Percentiles rank a stretch among this genome's conserved stretches.
Conservation (phyloP, 306 rosid species). For the Sicyos edulis region DNA sequence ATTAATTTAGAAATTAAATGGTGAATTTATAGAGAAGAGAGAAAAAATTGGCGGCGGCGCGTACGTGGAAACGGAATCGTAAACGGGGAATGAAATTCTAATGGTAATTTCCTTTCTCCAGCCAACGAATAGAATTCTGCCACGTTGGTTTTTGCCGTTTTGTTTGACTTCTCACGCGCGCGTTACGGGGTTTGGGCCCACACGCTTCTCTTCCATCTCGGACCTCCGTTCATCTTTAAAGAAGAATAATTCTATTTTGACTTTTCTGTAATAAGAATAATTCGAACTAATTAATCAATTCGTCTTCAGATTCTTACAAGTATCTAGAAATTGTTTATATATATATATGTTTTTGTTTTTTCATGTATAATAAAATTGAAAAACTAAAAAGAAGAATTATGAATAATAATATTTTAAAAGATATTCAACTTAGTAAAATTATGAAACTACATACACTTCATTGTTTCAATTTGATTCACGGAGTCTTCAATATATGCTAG, state of each 20-base stretch:
- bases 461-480: too few species aligned
- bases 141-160: background rate
- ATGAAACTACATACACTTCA: too few species aligned
- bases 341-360: too few species aligned
- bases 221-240: background rate
- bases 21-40: background rate
- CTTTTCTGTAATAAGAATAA: background rate
- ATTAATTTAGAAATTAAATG: background rate
- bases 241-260: background rate
- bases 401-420: too few species aligned
- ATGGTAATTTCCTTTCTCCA: conserved; percentile 1
- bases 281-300: background rate
- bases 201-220: background rate
- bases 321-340: too few species aligned
- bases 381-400: too few species aligned
- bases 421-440: too few species aligned
- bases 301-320: background rate
- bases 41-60: background rate
- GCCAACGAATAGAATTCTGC: background rate
- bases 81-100: background rate
- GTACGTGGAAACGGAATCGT: background rate
- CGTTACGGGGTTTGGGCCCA: background rate
- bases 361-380: too few species aligned
- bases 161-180: background rate
- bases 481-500: too few species aligned